Evolutionary conservation across 306 rosid genomes (phyloP), one percentile per base, ranked within the genome.

Genomic region (Ceratonia siliqua): DNA sequence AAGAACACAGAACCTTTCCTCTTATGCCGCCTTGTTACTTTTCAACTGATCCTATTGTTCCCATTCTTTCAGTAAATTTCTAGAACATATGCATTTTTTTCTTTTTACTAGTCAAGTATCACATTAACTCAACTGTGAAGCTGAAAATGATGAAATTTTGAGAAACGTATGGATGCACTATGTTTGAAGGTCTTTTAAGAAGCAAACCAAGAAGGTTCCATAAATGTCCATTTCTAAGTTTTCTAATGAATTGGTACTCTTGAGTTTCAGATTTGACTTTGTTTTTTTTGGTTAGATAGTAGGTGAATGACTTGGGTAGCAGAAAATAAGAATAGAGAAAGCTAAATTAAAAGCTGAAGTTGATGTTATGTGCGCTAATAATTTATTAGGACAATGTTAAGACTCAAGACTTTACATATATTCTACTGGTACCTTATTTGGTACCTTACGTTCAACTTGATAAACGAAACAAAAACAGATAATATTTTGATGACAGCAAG

Each of bases 151-250:
- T n/a, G 27, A 35, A 46, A 32, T 5, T 21, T 45, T 59, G 58
- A 28, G 13, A 25, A 54, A 24, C 18, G 18, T 9, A 25, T 12
- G 20, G 18, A 41, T 39, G 55, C 41, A 53, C 3, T 27, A 4
- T 9, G 17, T 53, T 22, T 14, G 21, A 53, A 28, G 68, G n/a
- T 17, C n/a, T n/a, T n/a, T n/a, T n/a, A n/a, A n/a, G n/a, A n/a
- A n/a, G n/a, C n/a, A 12, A 42, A 30, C 20, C 1, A 17, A 71
- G 67, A 72, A 72, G 56, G 56, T 72, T 72, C 55, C 65, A 56
- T 10, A n/a, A 0, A 27, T 8, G 12, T n/a, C 27, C 27, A 50
- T 17, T 35, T n/a, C 53, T 54, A 12, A 54, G 8, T 24, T 54
- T 43, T 13, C 11, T 27, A 25, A 6, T 17, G 25, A 50, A 22